Evolutionary conservation across 2,329 filamentous ascomycete species (phyloP).

Genomic region (Magnaporthales sp.): DNA sequence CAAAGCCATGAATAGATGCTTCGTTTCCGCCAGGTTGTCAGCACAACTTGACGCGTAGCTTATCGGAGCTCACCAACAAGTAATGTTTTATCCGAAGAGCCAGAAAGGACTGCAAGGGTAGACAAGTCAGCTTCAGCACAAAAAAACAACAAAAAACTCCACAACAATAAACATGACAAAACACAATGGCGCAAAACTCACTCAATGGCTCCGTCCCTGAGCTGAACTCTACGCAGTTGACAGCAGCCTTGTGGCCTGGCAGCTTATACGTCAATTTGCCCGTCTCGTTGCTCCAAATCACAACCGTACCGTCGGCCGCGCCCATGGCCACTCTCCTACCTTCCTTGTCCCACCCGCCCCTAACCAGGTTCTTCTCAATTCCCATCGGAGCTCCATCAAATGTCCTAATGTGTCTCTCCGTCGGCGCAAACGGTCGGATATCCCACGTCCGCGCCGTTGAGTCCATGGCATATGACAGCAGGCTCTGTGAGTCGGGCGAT

Average conservation of each 20-base stretch:
- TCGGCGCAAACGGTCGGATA: conserved; percentile 85
- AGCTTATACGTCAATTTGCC: conserved; percentile 91
- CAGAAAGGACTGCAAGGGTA: conserved; percentile 67
- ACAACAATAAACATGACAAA: background rate
- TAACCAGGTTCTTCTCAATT: conserved; percentile 83
- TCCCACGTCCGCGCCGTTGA: conserved; percentile 94
- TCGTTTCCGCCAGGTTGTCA: background rate
- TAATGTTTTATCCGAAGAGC: conserved; percentile 80
- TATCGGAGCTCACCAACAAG: conserved; percentile 72
- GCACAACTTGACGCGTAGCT: background rate
- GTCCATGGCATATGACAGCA: conserved; percentile 90
- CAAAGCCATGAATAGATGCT: background rate
- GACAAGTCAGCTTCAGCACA: conserved; percentile 22
- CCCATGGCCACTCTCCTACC: conserved; percentile 85
- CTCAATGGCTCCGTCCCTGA: conserved; percentile 77
- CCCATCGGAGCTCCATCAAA: conserved; percentile 88
- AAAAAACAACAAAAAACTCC: background rate
- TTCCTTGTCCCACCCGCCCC: conserved; percentile 80
- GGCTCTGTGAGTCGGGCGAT: conserved; percentile 85
- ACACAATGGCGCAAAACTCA: conserved; percentile 43
- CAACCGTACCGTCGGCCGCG: conserved; percentile 81
- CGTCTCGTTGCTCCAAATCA: conserved; percentile 83
- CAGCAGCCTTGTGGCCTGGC: conserved; percentile 88
- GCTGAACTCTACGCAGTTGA: conserved; percentile 90
- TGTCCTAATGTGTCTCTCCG: conserved; percentile 74